phyloP scores from a whole-genome alignment of 1,284 basidiomycete species.

The Trichosporon sp. region DNA sequence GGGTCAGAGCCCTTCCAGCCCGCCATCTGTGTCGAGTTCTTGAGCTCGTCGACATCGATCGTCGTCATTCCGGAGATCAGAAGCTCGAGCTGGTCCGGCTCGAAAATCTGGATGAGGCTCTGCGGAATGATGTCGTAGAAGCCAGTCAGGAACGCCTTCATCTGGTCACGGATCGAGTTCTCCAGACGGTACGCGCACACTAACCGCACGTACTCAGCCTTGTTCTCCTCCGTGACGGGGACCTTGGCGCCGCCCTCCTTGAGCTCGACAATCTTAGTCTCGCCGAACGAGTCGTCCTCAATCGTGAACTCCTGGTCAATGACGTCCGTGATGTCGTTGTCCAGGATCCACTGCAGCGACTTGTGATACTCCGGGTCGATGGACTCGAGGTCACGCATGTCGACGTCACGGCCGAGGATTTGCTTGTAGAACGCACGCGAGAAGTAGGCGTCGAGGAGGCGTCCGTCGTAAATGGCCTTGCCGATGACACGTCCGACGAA shows the following conservation, averaged over 20 bases:
- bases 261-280: conserved; percentile 79
- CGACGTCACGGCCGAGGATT: conserved; percentile 84
- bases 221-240: conserved; percentile 92
- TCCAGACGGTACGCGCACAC: conserved; percentile 77
- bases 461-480: conserved; percentile 85
- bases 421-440: conserved; percentile 92
- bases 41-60: conserved; percentile 98
- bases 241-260: conserved; percentile 80
- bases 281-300: conserved; percentile 72
- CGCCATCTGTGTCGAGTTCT: conserved; percentile 66
- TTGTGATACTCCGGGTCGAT: conserved; percentile 82
- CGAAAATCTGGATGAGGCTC: conserved; percentile 68
- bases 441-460: conserved; percentile 97
- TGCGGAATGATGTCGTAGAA: conserved; percentile 75
- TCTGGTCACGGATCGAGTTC: conserved; percentile 95
- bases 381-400: conserved; percentile 92
- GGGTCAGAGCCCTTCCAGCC: conserved; percentile 67
- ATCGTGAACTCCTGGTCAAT: conserved; percentile 58
- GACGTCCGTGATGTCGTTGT: conserved; percentile 56
- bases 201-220: conserved; percentile 92
- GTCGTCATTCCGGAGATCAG: conserved; percentile 97
- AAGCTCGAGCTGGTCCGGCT: conserved; percentile 97
- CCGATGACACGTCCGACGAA: conserved; percentile 98
- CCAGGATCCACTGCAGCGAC: conserved; percentile 58
- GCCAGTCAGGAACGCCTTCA: conserved; percentile 83